Conservation (phyloP, 768 basidiomycete species). For the Kwoniella heveanensis region DNA sequence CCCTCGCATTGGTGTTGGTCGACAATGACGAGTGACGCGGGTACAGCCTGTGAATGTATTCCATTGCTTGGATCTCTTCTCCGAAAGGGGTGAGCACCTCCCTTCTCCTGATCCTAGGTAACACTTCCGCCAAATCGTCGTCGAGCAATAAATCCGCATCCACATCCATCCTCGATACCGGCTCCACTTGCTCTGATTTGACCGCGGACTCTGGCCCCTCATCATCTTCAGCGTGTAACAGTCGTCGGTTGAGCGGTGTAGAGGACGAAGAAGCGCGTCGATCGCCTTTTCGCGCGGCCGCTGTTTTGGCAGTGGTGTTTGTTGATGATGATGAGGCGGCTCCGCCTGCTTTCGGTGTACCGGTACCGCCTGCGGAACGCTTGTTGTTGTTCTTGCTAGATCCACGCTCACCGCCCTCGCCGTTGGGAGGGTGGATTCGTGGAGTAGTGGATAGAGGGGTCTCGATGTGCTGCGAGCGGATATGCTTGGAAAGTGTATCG, state of each 20-base stretch:
- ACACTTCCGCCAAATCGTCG: slow-evolving; percentile 22
- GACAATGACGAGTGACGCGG: slow-evolving; percentile 7
- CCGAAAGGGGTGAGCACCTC: neutral
- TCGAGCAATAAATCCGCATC: slow-evolving; percentile 25
- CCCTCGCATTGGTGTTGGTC: neutral
- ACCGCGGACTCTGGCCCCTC: neutral
- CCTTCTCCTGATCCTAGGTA: slow-evolving; percentile 14
- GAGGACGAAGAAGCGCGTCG: slow-evolving; percentile 3
- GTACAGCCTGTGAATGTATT: slow-evolving; percentile 8
- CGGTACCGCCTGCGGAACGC: neutral
- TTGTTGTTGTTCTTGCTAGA: too few species aligned
- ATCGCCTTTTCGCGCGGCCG: neutral
- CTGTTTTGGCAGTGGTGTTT: slow-evolving; percentile 8
- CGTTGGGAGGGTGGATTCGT: slow-evolving; percentile 5
- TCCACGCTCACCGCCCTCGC: too few species aligned
- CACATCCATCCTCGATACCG: neutral
- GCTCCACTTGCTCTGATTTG: neutral
- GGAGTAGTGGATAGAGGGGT: slow-evolving; percentile 9
- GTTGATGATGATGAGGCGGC: too few species aligned
- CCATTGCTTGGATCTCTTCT: slow-evolving; percentile 20
- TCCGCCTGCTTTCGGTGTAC: neutral
- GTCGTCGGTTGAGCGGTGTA: neutral
- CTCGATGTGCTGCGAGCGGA: slow-evolving; percentile 78
- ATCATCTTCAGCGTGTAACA: neutral
- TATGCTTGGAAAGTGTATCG: slow-evolving; percentile 84